Percentiles rank a stretch among this genome's conserved stretches.
Conservation (phyloP, 805 yeast species). For the Candida nemodendra region DNA sequence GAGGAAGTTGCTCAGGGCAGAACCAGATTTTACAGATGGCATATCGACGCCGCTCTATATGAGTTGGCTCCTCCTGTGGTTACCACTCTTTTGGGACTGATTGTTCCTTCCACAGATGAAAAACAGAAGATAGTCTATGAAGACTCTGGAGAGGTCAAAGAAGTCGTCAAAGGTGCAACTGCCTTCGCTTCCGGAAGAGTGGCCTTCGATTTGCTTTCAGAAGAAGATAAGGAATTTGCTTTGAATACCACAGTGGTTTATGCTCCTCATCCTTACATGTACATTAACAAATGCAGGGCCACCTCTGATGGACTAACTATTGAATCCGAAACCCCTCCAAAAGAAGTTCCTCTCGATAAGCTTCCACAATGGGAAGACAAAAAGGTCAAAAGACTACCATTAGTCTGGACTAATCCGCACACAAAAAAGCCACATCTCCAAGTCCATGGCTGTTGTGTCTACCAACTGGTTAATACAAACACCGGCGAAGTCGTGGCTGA, state of each 20-base stretch:
- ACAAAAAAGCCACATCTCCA: conserved; percentile 82
- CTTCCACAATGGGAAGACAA: conserved; percentile 82
- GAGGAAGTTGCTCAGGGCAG: conserved; percentile 60
- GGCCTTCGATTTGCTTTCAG: conserved; percentile 66
- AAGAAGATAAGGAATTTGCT: conserved; percentile 72
- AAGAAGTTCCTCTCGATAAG: conserved; percentile 63
- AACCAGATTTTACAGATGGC: conserved; percentile 92
- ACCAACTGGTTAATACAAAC: conserved; percentile 51
- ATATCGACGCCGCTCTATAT: conserved; percentile 86
- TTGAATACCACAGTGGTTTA: conserved; percentile 77
- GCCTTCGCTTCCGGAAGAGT: conserved; percentile 84
- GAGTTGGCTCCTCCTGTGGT: conserved; percentile 84
- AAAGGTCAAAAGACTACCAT: conserved; percentile 73
- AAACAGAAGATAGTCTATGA: conserved; percentile 66
- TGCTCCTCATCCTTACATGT: conserved; percentile 92
- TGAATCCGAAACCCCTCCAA: conserved; percentile 63
- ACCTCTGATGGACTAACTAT: conserved; percentile 85
- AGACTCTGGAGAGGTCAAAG: conserved; percentile 61
- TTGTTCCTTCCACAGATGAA: conserved; percentile 69
- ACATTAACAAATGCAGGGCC: conserved; percentile 75
- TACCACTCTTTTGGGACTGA: conserved; percentile 79
- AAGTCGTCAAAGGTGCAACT: conserved; percentile 81
- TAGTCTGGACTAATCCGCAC: conserved; percentile 91
- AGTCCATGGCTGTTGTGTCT: conserved; percentile 85
- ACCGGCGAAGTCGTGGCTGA: conserved; percentile 62